Evolutionary conservation across 768 basidiomycete genomes (phyloP).

Genomic region (Mycena capillaripes): DNA sequence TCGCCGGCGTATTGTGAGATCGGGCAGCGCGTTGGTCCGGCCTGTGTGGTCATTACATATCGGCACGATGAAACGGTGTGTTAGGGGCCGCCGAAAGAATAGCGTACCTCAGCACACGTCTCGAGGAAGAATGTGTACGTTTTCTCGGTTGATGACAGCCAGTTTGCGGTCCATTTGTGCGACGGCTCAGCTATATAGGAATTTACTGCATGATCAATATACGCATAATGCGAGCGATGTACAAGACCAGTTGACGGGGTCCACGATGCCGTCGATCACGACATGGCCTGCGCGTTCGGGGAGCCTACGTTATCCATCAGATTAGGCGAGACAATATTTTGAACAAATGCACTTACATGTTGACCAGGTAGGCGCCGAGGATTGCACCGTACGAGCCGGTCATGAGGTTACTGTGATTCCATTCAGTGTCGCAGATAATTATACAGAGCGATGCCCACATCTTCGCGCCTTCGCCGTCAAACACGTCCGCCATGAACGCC

Average conservation of each 20-base stretch:
- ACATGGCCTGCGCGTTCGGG: constrained; percentile 38
- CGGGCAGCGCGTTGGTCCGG: constrained; percentile 38
- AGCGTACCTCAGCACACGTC: constrained; percentile 27
- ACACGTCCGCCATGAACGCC: constrained; percentile 38
- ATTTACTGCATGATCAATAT: no score
- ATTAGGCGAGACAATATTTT: no score
- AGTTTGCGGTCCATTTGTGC: constrained; percentile 42
- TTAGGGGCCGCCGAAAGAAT: not conserved
- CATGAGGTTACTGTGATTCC: constrained; percentile 34
- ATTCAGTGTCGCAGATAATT: no score
- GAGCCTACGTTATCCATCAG: constrained; percentile 29
- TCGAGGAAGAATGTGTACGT: constrained; percentile 40
- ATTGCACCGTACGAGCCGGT: constrained; percentile 42
- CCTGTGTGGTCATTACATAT: constrained; percentile 2
- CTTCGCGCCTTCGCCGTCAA: constrained; percentile 39
- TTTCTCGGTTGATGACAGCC: constrained; percentile 38
- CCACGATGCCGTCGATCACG: constrained; percentile 41
- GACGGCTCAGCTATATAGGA: constrained; percentile 36
- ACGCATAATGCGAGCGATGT: not conserved
- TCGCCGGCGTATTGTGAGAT: constrained; percentile 29
- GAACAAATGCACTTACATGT: constrained; percentile 35
- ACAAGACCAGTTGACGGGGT: constrained; percentile 42
- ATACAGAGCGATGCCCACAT: constrained; percentile 29
- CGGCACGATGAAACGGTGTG: no score
- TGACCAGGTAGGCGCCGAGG: constrained; percentile 41